Conservation (phyloP, 768 basidiomycete genomes). For the Candolleomyces eurysporus region DNA sequence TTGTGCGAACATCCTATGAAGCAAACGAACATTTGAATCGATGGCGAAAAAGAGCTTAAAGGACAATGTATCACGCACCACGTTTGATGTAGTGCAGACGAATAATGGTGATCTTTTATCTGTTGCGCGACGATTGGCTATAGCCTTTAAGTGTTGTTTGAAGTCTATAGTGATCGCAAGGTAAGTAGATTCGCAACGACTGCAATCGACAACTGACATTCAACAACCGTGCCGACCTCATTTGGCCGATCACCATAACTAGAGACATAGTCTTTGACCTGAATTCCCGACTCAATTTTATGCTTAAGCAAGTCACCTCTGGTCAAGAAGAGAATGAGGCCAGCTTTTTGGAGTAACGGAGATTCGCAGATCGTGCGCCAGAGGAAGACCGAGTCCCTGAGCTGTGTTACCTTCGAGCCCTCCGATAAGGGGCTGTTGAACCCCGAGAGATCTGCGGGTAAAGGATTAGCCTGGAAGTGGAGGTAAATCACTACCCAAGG, state of each 20-base stretch:
- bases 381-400: conserved; percentile 69
- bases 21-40: too few species aligned
- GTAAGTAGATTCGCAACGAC: too few species aligned
- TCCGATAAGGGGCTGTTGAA: conserved; percentile 76
- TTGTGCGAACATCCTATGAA: too few species aligned
- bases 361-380: conserved; percentile 71
- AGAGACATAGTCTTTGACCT: conserved; percentile 56
- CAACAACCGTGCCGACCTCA: conserved; percentile 56
- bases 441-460: conserved; percentile 70
- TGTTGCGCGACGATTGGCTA: too few species aligned
- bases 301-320: conserved; percentile 65
- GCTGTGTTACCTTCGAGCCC: conserved; percentile 64
- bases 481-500: conserved; percentile 31
- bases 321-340: conserved; percentile 63
- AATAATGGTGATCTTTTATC: too few species aligned
- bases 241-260: conserved; percentile 71
- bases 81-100: too few species aligned
- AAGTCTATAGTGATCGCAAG: too few species aligned
- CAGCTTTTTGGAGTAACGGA: conserved; percentile 55
- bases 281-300: conserved; percentile 59
- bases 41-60: too few species aligned
- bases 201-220: conserved; percentile 40
- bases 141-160: too few species aligned
- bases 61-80: too few species aligned
- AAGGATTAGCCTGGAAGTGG: conserved; percentile 44